A percentile compares a stretch with the other conserved stretches of the same genome.
Evolutionary conservation across 2,329 filamentous ascomycete genomes (phyloP).

Genomic region (Trichoderma lentiforme): DNA sequence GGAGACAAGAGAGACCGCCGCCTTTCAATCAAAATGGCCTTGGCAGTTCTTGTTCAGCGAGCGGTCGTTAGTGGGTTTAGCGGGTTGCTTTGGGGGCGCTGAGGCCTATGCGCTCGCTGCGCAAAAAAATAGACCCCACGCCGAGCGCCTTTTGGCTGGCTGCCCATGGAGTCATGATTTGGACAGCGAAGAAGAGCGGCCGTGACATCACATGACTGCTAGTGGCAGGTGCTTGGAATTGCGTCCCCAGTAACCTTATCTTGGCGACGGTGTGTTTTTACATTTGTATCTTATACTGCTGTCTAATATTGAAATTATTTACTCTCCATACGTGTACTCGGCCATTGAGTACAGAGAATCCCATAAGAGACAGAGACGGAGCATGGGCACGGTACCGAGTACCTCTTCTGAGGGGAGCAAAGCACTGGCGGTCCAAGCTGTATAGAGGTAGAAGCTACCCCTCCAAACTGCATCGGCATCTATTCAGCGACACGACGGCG

Average conservation of each 20-base stretch:
- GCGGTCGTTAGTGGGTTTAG: not conserved
- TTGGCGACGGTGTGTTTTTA: not conserved
- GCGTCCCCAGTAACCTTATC: not conserved
- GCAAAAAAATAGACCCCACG: constrained; percentile 14
- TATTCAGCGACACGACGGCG: not conserved
- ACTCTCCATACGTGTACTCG: not conserved
- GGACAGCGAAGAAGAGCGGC: not conserved
- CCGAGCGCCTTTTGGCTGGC: not conserved
- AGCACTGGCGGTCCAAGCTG: not conserved
- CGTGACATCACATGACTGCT: constrained; percentile 18
- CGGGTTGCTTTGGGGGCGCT: not conserved
- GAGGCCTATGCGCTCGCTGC: constrained; percentile 10
- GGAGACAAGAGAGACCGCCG: not conserved
- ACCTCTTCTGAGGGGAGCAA: not conserved
- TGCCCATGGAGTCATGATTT: constrained; percentile 8
- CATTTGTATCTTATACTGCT: not conserved
- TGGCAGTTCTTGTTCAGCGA: not conserved
- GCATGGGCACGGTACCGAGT: not conserved
- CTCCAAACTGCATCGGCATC: not conserved
- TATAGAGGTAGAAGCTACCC: constrained; percentile 6
- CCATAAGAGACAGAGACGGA: not conserved
- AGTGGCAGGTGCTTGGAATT: not conserved
- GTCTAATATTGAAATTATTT: not conserved
- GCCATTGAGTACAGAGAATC: not conserved
- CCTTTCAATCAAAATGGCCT: not conserved